phyloP scores from a whole-genome alignment of 495 filamentous ascomycete genomes.

The Neurospora sp. region DNA sequence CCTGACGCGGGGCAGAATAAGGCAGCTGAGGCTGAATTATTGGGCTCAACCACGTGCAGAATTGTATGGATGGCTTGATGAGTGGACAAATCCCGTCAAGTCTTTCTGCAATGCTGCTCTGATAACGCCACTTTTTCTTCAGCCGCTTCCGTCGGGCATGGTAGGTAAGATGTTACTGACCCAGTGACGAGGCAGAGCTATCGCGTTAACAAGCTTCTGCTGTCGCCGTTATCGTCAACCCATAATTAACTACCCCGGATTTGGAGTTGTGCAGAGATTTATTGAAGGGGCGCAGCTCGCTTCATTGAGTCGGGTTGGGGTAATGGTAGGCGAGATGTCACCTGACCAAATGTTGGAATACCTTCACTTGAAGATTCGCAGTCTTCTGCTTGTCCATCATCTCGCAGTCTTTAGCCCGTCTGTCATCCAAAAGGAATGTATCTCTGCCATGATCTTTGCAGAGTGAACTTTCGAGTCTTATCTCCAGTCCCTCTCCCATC shows the following conservation, averaged over 20 bases:
- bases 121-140: neutral
- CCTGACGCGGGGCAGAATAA: neutral
- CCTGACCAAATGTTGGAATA: neutral
- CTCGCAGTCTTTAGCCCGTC: neutral
- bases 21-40: neutral
- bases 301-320: neutral
- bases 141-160: neutral
- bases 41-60: neutral
- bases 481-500: neutral
- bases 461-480: neutral
- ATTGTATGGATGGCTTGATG: neutral
- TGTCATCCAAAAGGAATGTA: no score
- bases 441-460: neutral
- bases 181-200: neutral
- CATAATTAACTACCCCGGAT: neutral
- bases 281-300: neutral
- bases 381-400: neutral
- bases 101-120: neutral
- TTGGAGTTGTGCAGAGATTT: neutral
- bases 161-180: neutral
- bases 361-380: neutral
- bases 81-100: neutral
- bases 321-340: neutral
- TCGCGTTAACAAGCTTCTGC: neutral
- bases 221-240: neutral